These are phyloP conservation scores for Phellinidium pouzarii DNA, from an alignment of 1,284 basidiomycete genomes.

Conservation along the genomic window DNA sequence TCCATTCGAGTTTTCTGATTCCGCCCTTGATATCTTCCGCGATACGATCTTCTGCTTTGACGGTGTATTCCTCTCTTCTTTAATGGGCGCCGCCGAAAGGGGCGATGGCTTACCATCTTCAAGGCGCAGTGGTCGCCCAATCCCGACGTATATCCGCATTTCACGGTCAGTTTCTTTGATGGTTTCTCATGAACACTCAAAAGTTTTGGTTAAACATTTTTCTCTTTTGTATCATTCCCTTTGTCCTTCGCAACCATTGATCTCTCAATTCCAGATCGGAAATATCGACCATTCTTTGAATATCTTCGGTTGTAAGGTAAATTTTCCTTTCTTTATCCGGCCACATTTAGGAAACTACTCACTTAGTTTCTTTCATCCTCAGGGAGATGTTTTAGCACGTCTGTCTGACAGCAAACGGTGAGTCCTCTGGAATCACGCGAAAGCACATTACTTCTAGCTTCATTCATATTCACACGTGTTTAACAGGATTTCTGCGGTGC, in stretches of 20 bases:
- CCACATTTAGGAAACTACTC: not conserved
- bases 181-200: not conserved
- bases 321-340: not conserved
- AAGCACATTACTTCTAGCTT: not conserved
- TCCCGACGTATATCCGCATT: conserved; percentile 71
- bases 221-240: not conserved
- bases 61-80: not conserved
- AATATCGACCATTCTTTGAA: conserved; percentile 73
- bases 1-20: not conserved
- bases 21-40: not conserved
- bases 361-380: conserved; percentile 3
- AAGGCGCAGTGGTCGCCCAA: conserved; percentile 72
- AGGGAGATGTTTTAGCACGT: conserved; percentile 63
- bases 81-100: conserved; percentile 35
- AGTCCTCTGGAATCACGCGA: conserved; percentile 22
- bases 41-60: not conserved
- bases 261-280: conserved; percentile 42
- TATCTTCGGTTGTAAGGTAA: conserved; percentile 62
- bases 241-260: not conserved
- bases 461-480: conserved; percentile 11
- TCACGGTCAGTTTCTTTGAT: conserved; percentile 46
- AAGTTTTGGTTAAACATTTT: not conserved
- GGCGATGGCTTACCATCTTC: conserved; percentile 70
- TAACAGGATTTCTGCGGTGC: conserved; percentile 66
- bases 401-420: conserved; percentile 53